Conservation (phyloP, 495 filamentous ascomycete genomes). For the Cercophora scortea region DNA sequence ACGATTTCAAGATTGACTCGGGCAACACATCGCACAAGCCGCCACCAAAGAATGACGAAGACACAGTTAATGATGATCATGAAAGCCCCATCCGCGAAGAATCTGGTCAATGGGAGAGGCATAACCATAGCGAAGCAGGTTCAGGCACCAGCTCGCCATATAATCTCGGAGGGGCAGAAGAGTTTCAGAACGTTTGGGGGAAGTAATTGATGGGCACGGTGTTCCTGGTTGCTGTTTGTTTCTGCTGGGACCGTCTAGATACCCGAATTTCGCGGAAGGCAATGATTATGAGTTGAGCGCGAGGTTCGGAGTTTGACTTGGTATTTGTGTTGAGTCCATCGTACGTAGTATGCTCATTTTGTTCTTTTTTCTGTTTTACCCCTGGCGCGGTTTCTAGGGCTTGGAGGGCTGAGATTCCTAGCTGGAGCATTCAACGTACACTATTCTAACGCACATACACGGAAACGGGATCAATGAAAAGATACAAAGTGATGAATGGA, state of each 20-base stretch:
- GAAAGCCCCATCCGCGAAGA: conserved; percentile 8
- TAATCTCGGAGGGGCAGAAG: conserved; percentile 17
- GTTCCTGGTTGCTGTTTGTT: background rate
- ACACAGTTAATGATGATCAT: conserved; percentile 4
- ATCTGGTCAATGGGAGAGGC: conserved; percentile 10
- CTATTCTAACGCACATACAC: no score
- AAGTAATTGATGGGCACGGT: background rate
- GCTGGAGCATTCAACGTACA: no score
- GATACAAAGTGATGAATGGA: no score
- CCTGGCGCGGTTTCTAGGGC: background rate
- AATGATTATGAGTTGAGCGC: no score
- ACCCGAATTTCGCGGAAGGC: background rate
- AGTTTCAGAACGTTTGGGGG: conserved; percentile 26
- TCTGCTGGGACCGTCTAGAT: background rate
- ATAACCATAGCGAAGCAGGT: background rate
- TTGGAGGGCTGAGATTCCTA: no score
- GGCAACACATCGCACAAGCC: conserved; percentile 15
- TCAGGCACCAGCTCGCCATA: conserved; percentile 8
- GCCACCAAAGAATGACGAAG: conserved; percentile 1
- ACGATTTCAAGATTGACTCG: conserved; percentile 22
- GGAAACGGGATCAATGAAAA: no score
- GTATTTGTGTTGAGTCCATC: background rate
- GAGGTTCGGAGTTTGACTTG: background rate
- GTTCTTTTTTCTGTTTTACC: background rate
- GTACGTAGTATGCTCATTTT: no score